A percentile compares a stretch with the other conserved stretches of the same genome.
phyloP scores from a whole-genome alignment of 805 yeast species.

The Lipomyces orientalis region DNA sequence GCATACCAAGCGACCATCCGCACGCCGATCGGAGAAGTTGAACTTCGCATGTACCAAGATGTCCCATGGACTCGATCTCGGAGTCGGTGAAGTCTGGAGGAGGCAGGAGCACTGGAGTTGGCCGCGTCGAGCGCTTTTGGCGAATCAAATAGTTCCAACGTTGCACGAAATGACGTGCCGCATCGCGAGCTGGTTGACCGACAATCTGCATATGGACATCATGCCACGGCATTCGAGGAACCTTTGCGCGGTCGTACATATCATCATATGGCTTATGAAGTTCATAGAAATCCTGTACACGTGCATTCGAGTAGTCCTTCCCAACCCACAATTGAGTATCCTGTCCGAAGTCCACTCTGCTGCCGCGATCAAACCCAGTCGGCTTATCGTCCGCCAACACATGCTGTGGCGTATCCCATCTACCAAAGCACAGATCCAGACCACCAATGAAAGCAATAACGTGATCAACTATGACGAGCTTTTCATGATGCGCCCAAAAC shows the following conservation, averaged over 20 bases:
- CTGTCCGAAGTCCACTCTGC: conserved; percentile 45
- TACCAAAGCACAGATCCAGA: conserved; percentile 91
- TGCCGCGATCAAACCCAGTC: conserved; percentile 37
- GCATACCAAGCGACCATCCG: conserved; percentile 87
- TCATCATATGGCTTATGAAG: conserved; percentile 87
- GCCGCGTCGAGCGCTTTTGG: conserved; percentile 92
- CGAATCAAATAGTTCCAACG: conserved; percentile 94
- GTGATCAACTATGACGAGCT: conserved; percentile 83
- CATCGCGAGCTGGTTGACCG: conserved; percentile 93
- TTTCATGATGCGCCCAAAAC: conserved; percentile 99
- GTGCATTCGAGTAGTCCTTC: conserved; percentile 94
- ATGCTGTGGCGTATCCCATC: conserved; percentile 97
- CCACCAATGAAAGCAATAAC: conserved; percentile 93
- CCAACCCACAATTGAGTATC: conserved; percentile 85
- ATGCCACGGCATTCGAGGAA: conserved; percentile 99
- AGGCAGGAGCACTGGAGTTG: conserved; percentile 89
- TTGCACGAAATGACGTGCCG: conserved; percentile 93
- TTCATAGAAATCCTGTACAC: conserved; percentile 83
- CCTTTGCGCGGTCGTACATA: conserved; percentile 79
- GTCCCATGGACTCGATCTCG: conserved; percentile 63
- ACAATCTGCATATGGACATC: conserved; percentile 96
- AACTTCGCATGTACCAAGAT: conserved; percentile 87
- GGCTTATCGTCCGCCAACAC: conserved; percentile 74
- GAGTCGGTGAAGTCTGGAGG: conserved; percentile 83
- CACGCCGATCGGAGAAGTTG: conserved; percentile 90